These are phyloP conservation scores for Tuctoria greenei DNA, from an alignment of 176 grass and related monocot species.

Conservation along the genomic window DNA sequence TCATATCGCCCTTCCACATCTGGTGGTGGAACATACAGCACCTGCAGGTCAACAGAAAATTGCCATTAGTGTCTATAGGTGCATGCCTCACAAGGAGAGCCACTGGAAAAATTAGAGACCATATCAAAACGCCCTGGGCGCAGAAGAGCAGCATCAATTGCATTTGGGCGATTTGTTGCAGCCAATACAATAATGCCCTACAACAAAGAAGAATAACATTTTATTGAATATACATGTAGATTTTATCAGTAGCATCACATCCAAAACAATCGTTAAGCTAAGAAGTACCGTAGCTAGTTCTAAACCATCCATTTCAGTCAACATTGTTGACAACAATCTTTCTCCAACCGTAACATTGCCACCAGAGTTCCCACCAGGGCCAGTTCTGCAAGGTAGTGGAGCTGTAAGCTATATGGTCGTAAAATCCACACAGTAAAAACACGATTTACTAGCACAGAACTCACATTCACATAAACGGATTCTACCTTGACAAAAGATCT, in stretches of 20 bases:
- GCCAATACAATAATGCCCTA: constrained; percentile 90
- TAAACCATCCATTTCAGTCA: constrained; percentile 98
- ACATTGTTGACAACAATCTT: constrained; percentile 79
- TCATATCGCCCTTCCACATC: constrained; percentile 69
- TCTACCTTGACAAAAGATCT: background rate
- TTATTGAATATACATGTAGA: constrained; percentile 21
- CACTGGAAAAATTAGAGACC: constrained; percentile 12
- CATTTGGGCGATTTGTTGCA: constrained; percentile 75
- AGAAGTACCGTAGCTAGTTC: constrained; percentile 60
- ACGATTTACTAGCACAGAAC: background rate
- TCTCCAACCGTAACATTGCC: constrained; percentile 73
- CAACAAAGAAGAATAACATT: background rate
- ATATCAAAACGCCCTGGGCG: constrained; percentile 82
- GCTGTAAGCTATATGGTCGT: constrained; percentile 5
- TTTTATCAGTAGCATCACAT: constrained; percentile 17
- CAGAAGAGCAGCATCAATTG: constrained; percentile 87
- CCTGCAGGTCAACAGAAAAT: constrained; percentile 44
- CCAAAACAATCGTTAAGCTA: constrained; percentile 21
- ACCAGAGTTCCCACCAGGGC: constrained; percentile 42
- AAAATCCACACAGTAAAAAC: constrained; percentile 10
- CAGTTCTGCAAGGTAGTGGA: constrained; percentile 47
- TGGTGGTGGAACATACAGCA: constrained; percentile 74
- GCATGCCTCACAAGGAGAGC: background rate
- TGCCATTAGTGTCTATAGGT: background rate
- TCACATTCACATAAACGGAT: constrained; percentile 13